phyloP scores from a whole-genome alignment of 331 rosid species.

The Pyrus hybrid region DNA sequence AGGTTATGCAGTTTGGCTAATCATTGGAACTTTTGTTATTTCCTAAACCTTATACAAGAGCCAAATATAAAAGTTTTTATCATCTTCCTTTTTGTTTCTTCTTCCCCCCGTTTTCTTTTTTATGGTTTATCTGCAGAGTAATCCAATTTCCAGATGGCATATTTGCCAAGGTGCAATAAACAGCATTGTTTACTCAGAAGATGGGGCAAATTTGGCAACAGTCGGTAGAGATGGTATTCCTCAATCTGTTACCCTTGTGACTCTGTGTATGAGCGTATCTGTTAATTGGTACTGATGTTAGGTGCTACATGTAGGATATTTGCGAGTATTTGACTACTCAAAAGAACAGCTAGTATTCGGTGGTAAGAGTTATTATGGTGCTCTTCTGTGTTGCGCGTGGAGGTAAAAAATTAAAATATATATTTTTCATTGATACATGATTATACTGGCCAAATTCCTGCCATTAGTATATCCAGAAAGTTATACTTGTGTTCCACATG shows the following conservation, averaged over 20 bases:
- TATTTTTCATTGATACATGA: not conserved
- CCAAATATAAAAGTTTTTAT: not conserved
- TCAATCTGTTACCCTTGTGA: constrained; percentile 2
- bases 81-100: not conserved
- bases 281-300: constrained; percentile 17
- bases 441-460: not conserved
- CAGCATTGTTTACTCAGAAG: constrained; percentile 65
- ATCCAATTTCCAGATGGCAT: constrained; percentile 97
- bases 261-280: not conserved
- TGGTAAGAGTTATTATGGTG: constrained; percentile 94
- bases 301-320: constrained; percentile 50
- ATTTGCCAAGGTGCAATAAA: constrained; percentile 92
- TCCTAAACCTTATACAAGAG: not conserved
- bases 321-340: constrained; percentile 85
- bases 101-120: not conserved
- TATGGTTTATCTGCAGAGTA: constrained; percentile 44
- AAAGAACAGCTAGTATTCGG: constrained; percentile 87
- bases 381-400: constrained; percentile 95
- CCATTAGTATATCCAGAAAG: not conserved
- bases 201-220: constrained; percentile 72
- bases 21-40: not conserved
- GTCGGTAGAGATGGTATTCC: constrained; percentile 91
- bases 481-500: not conserved
- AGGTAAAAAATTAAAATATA: constrained; percentile 35
- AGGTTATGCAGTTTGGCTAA: not conserved